Evolutionary conservation across 106 monocot species (phyloP), one percentile per base, ranked within the genome.

Genomic region (Acorus gramineus): DNA sequence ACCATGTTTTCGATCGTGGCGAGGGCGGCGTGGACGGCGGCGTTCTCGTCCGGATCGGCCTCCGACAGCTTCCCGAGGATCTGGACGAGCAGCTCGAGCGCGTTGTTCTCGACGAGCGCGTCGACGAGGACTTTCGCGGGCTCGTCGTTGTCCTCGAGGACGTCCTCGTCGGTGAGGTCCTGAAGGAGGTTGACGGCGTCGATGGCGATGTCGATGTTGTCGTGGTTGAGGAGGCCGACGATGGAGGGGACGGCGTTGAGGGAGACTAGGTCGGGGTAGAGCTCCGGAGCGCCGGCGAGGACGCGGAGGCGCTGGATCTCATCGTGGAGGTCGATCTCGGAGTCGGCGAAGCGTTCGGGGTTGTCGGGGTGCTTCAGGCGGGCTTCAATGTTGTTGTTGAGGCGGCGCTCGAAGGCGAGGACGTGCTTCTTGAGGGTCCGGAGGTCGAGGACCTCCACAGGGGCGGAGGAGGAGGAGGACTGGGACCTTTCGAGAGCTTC

Each of bases 341-440:
- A 91, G 66, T 96, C 95, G 48, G 95, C 95, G 65, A 96, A 96
- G 48, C 72, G 70, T 7, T 84, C 78, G 14, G 95, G 95, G 47
- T 81, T 70, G 71, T 87, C 95, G 11, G 95, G 90, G 68, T 85
- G 62, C 85, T 90, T 96, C 78, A 96, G 80, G 50, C 95, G 82
- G 14, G 85, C 75, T 65, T 96, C 95, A 13, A 96, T 87, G 72
- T 96, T 96, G 58, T 90, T 90, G 1, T 77, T 78, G 63, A 96
- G 95, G 66, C 90, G 87, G 62, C 95, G 90, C 78, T 96, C 95
- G 81, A 96, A 96, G 74, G 90, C 61, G 42, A 96, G 86, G 28
- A 96, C 85, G 44, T 82, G 82, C 70, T 91, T 87, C 69, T 96
- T 96, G 28, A 84, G 65, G 64, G 79, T 61, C 46, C 85, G 80